phyloP scores from a whole-genome alignment of 1,139 yeast species.

The Hansenula sp. region DNA sequence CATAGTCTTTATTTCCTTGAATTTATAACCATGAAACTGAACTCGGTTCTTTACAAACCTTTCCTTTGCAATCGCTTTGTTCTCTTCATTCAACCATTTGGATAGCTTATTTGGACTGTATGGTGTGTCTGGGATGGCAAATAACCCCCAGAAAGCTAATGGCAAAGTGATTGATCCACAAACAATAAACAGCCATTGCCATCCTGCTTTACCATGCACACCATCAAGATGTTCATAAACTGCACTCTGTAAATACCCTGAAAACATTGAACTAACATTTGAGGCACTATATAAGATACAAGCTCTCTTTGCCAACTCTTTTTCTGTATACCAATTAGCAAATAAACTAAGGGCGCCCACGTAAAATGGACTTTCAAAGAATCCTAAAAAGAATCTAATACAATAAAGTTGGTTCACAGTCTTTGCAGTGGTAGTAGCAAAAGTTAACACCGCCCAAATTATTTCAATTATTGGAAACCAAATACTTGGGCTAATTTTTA shows the following conservation, averaged over 20 bases:
- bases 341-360: slow-evolving; percentile 3
- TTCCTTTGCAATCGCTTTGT: neutral
- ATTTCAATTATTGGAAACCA: slow-evolving; percentile 35
- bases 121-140: slow-evolving; percentile 46
- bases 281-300: slow-evolving; percentile 46
- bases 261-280: slow-evolving; percentile 43
- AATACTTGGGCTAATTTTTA: slow-evolving; percentile 48
- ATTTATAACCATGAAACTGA: slow-evolving; percentile 1
- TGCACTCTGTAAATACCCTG: slow-evolving; percentile 55
- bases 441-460: slow-evolving; percentile 24
- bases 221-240: slow-evolving; percentile 48
- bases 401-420: slow-evolving; percentile 35
- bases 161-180: slow-evolving; percentile 63
- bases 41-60: neutral
- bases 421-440: slow-evolving; percentile 50
- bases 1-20: slow-evolving; percentile 1
- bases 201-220: slow-evolving; percentile 52
- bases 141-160: slow-evolving; percentile 43
- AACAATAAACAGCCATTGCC: slow-evolving; percentile 78
- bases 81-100: slow-evolving; percentile 2
- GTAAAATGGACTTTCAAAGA: slow-evolving; percentile 4
- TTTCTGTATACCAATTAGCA: slow-evolving; percentile 24
- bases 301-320: slow-evolving; percentile 32
- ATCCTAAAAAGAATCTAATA: slow-evolving; percentile 20
- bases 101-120: slow-evolving; percentile 31